These are phyloP conservation scores for Acanthamoeba lugdunensis DNA, from an alignment of 208 protist species.

Conservation along the genomic window DNA sequence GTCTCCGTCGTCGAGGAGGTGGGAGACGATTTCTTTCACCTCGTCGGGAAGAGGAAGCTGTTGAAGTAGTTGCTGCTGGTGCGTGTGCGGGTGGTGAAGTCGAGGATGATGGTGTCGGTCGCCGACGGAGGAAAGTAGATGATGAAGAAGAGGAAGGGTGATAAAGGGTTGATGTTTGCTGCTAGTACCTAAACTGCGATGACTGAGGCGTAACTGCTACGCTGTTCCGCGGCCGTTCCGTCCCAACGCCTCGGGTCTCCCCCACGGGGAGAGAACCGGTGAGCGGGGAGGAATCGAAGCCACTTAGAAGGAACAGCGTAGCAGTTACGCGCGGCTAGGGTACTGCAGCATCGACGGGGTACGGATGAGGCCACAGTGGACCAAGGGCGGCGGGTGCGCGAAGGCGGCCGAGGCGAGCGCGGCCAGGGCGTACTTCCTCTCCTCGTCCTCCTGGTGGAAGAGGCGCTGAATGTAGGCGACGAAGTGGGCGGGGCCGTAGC, in stretches of 20 bases:
- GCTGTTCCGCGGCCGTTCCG: slow-evolving; percentile 63
- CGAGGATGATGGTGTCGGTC: background rate
- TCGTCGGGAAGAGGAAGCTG: slow-evolving; percentile 21
- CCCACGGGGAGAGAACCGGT: background rate
- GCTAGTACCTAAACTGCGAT: slow-evolving; percentile 39
- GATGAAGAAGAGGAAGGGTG: background rate
- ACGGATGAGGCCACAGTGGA: slow-evolving; percentile 9
- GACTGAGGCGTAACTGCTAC: slow-evolving; percentile 71
- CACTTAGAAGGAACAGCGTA: slow-evolving; percentile 73
- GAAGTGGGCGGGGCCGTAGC: slow-evolving; percentile 65
- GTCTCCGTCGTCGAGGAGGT: background rate
- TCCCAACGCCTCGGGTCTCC: background rate
- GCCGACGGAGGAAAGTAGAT: background rate
- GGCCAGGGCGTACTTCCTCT: background rate
- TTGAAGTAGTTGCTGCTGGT: background rate
- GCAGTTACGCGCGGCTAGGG: slow-evolving; percentile 74
- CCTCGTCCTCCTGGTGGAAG: background rate
- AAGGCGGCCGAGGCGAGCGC: background rate
- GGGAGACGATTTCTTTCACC: background rate
- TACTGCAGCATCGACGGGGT: background rate
- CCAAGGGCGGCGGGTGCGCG: background rate
- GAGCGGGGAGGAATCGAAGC: slow-evolving; percentile 30
- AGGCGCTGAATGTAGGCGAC: slow-evolving; percentile 65
- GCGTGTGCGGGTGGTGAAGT: background rate
- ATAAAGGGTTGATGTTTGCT: background rate